Conservation (phyloP, 305 asterid species). For the Rubia balearica region DNA sequence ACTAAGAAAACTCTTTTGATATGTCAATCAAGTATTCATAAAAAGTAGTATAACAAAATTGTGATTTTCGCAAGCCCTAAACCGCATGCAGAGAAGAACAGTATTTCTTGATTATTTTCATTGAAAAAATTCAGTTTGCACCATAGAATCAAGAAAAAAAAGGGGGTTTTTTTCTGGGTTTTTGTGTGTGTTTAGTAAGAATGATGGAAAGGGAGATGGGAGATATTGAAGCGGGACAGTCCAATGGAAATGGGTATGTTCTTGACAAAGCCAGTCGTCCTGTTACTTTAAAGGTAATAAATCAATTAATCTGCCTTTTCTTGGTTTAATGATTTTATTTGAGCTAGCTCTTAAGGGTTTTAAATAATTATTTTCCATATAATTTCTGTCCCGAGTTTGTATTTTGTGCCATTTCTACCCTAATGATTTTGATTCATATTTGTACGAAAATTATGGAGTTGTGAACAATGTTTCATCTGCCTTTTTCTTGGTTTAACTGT, state of each 20-base stretch:
- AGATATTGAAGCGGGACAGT: slow-evolving; percentile 27
- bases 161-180: too few species aligned
- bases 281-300: slow-evolving; percentile 38
- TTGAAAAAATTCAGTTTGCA: too few species aligned
- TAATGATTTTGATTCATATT: too few species aligned
- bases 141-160: neutral
- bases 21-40: neutral
- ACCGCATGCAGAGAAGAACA: neutral
- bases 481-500: neutral
- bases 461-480: neutral
- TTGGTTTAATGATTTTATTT: too few species aligned
- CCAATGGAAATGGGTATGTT: slow-evolving; percentile 3
- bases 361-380: neutral
- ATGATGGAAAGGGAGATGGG: slow-evolving; percentile 25
- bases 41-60: too few species aligned
- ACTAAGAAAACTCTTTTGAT: neutral
- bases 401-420: neutral
- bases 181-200: neutral
- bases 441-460: neutral
- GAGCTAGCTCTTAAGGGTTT: too few species aligned
- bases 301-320: too few species aligned
- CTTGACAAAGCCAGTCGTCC: slow-evolving; percentile 39
- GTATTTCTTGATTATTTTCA: neutral
- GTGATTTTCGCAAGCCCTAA: neutral
- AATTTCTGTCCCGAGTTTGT: neutral